Evolutionary conservation across 2,329 filamentous ascomycete genomes (phyloP).

Genomic region (Thielaviopsis euricoi): DNA sequence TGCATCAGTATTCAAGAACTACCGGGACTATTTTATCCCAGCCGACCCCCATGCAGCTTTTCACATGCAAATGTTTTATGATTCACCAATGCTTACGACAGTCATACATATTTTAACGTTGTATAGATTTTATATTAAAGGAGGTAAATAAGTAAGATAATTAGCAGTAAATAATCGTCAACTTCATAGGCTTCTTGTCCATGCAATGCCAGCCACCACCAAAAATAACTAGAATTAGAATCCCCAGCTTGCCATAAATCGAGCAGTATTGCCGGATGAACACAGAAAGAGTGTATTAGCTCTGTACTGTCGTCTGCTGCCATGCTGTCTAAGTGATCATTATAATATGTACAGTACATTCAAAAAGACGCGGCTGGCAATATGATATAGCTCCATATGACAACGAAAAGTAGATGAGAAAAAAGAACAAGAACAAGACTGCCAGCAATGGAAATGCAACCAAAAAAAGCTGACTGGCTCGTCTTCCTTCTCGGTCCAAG

Average conservation of each 20-base stretch:
- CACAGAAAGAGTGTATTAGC: not conserved
- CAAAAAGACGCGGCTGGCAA: not conserved
- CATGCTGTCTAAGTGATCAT: constrained; percentile 5
- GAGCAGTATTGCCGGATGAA: too few relatives aligned
- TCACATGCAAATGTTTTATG: not conserved
- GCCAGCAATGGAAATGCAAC: not conserved
- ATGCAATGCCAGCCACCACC: not conserved
- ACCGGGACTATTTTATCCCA: too few relatives aligned
- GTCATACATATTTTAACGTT: too few relatives aligned
- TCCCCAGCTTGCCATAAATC: too few relatives aligned
- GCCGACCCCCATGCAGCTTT: not conserved
- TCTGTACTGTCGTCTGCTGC: not conserved
- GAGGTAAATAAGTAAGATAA: too few relatives aligned
- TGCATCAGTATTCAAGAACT: not conserved
- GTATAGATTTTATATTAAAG: constrained; percentile 8
- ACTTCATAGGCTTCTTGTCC: too few relatives aligned
- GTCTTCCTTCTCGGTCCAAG: not conserved
- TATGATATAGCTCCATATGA: not conserved
- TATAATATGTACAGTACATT: constrained; percentile 9
- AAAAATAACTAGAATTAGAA: not conserved
- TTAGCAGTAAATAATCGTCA: too few relatives aligned
- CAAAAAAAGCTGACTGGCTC: too few relatives aligned
- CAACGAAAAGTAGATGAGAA: not conserved
- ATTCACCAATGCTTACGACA: too few relatives aligned
- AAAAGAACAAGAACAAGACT: not conserved